Percentiles rank a stretch among this genome's conserved stretches.
Conservation (phyloP, 345 rosid genomes). For the Litchi chinensis region DNA sequence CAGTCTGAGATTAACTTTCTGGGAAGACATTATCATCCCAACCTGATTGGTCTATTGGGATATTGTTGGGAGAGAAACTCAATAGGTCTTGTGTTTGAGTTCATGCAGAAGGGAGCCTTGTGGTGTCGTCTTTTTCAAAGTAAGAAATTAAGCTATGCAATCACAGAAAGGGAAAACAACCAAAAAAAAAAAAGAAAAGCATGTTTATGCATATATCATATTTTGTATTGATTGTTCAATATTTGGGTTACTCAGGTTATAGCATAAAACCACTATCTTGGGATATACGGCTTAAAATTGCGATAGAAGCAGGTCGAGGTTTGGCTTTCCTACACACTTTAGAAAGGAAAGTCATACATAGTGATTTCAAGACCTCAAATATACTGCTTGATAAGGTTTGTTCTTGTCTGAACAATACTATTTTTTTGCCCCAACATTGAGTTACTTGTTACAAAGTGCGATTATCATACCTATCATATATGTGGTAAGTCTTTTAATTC, state of each 20-base stretch:
- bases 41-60: constrained; percentile 70
- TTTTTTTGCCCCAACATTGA: neutral
- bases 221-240: constrained; percentile 5
- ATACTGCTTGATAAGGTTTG: constrained; percentile 75
- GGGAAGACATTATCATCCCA: constrained; percentile 77
- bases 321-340: constrained; percentile 73
- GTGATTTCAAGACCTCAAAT: constrained; percentile 88
- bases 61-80: constrained; percentile 75
- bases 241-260: constrained; percentile 41
- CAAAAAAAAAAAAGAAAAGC: too few relatives aligned
- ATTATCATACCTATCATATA: too few relatives aligned
- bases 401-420: constrained; percentile 17
- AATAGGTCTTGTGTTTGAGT: constrained; percentile 83
- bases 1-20: constrained; percentile 85
- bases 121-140: constrained; percentile 82
- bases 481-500: too few relatives aligned
- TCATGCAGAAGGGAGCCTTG: constrained; percentile 75
- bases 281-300: constrained; percentile 74
- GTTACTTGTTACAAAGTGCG: too few relatives aligned
- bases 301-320: constrained; percentile 82
- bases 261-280: constrained; percentile 69
- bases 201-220: neutral
- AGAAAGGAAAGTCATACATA: constrained; percentile 73
- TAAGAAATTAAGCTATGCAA: constrained; percentile 37
- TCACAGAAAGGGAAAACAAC: too few relatives aligned